Percentiles rank a stretch among this genome's conserved stretches.
Conservation (phyloP, 2,329 filamentous ascomycete genomes). For the Pseudogymnoascus sp. region DNA sequence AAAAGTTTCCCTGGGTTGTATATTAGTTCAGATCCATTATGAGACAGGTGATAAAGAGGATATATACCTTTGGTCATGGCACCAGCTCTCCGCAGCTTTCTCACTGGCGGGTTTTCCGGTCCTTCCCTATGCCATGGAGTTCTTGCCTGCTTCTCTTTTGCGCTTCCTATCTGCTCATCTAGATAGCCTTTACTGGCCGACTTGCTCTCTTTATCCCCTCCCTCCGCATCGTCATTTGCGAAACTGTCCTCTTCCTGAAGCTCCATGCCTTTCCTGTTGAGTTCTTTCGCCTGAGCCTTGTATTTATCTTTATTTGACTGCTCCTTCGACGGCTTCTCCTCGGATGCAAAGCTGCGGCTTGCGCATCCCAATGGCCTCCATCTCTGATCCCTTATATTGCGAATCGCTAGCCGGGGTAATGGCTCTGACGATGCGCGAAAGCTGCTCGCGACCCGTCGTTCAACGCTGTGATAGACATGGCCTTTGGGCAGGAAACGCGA, state of each 20-base stretch:
- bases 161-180: conserved; percentile 31
- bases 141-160: conserved; percentile 47
- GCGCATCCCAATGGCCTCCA: not conserved
- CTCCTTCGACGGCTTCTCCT: not conserved
- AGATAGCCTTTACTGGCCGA: conserved; percentile 28
- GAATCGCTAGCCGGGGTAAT: not conserved
- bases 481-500: not conserved
- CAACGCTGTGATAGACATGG: not conserved
- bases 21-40: not conserved
- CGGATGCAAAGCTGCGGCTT: not conserved
- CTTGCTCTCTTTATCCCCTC: not conserved
- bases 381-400: not conserved
- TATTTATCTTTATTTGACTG: not conserved
- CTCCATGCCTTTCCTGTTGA: conserved; percentile 30
- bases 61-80: conserved; percentile 54
- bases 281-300: conserved; percentile 21
- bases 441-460: not conserved
- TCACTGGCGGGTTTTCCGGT: conserved; percentile 48
- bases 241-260: conserved; percentile 31
- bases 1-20: conserved; percentile 56
- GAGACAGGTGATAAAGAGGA: not conserved
- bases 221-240: conserved; percentile 22
- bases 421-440: not conserved
- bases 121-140: conserved; percentile 60
- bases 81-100: conserved; percentile 35